Conservation (phyloP, 1,139 yeast genomes). For the Yamadazyma kanchanaburiensis region DNA sequence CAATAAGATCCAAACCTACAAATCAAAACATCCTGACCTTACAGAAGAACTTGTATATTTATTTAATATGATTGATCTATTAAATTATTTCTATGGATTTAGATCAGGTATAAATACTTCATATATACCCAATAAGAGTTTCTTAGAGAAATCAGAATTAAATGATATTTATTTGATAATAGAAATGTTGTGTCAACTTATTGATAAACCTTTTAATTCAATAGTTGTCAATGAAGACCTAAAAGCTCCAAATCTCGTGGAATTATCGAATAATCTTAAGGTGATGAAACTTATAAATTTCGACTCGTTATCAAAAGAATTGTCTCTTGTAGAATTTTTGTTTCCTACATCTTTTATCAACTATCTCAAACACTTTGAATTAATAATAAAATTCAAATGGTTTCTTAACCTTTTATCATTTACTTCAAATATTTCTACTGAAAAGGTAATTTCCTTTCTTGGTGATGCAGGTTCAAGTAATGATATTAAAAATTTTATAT, state of each 20-base stretch:
- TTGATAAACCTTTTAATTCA: constrained; percentile 10
- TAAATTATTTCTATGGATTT: constrained; percentile 2
- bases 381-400: constrained; percentile 10
- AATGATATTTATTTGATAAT: constrained; percentile 8
- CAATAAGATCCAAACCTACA: constrained; percentile 7
- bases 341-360: constrained; percentile 3
- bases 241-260: constrained; percentile 2
- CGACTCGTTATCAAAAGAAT: constrained; percentile 2
- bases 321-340: constrained; percentile 1
- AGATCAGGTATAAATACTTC: not conserved
- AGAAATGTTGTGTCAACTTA: constrained; percentile 3
- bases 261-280: constrained; percentile 3
- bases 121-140: constrained; percentile 1
- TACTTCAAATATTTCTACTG: constrained; percentile 8
- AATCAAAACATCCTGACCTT: constrained; percentile 2
- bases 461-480: constrained; percentile 4
- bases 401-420: constrained; percentile 13
- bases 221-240: constrained; percentile 2
- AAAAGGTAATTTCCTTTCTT: constrained; percentile 5
- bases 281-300: constrained; percentile 3
- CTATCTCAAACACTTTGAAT: constrained; percentile 7
- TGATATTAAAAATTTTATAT: constrained; percentile 7
- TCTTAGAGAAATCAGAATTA: constrained; percentile 4
- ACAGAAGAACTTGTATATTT: constrained; percentile 3
- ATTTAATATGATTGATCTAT: constrained; percentile 1